Evolutionary conservation across 495 filamentous ascomycete genomes (phyloP).

Genomic region (Penicillium antarcticum): DNA sequence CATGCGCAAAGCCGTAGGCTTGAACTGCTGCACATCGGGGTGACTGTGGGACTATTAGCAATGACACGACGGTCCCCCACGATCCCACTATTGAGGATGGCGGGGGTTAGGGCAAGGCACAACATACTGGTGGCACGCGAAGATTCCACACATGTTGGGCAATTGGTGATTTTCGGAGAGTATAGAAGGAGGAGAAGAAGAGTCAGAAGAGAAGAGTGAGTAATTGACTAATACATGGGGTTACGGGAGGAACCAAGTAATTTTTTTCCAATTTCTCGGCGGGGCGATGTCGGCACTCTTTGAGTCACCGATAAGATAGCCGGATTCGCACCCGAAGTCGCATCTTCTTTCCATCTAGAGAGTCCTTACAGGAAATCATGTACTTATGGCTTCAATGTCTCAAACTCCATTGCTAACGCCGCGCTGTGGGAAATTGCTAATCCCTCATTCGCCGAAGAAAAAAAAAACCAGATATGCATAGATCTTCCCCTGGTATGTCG

Average conservation of each 20-base stretch:
- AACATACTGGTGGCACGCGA: conserved; percentile 86
- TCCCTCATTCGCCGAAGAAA: conserved; percentile 10
- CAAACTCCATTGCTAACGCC: conserved; percentile 15
- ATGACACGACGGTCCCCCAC: conserved; percentile 2
- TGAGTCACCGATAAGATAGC: conserved; percentile 51
- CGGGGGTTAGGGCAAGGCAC: conserved; percentile 4
- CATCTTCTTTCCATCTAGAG: neutral
- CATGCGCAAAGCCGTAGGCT: conserved; percentile 92
- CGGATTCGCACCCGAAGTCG: neutral
- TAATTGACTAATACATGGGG: conserved; percentile 20
- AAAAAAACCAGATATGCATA: conserved; percentile 14
- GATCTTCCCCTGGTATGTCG: neutral
- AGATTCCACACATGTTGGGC: conserved; percentile 73
- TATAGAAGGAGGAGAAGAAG: conserved; percentile 1
- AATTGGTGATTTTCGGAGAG: conserved; percentile 20
- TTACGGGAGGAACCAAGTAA: conserved; percentile 19
- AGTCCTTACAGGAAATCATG: no score
- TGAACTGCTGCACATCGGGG: conserved; percentile 94
- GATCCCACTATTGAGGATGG: conserved; percentile 8
- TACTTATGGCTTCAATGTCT: neutral
- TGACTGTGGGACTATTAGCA: conserved; percentile 56
- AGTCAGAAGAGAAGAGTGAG: conserved; percentile 2
- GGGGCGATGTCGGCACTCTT: conserved; percentile 42
- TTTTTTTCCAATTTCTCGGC: conserved; percentile 33
- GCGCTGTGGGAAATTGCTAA: conserved; percentile 22